Conservation (phyloP, 352 stramenopile genomes). For the Phytopythium helicoides region DNA sequence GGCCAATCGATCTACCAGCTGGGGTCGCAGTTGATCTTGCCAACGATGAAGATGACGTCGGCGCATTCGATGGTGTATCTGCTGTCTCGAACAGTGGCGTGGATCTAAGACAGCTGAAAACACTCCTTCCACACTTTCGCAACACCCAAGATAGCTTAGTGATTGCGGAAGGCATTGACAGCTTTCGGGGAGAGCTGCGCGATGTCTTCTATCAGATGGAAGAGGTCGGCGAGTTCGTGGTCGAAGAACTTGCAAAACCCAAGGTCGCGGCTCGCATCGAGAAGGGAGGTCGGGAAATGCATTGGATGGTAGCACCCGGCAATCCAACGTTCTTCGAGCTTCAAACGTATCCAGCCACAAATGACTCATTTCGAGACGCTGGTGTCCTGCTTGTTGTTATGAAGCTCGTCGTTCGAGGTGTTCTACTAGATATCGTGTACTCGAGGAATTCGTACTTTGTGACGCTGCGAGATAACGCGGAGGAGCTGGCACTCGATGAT, state of each 20-base stretch:
- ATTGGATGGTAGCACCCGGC: conserved; percentile 43
- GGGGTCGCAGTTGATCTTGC: conserved; percentile 15
- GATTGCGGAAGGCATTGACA: conserved; percentile 33
- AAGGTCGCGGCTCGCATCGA: conserved; percentile 50
- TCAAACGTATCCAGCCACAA: conserved; percentile 47
- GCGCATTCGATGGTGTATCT: conserved; percentile 16
- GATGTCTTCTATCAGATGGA: conserved; percentile 68
- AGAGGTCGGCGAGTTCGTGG: conserved; percentile 63
- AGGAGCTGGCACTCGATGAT: conserved; percentile 59
- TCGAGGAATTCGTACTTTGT: conserved; percentile 61
- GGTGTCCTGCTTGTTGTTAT: conserved; percentile 59
- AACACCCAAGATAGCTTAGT: conserved; percentile 41
- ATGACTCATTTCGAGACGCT: conserved; percentile 26
- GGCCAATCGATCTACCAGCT: conserved; percentile 35
- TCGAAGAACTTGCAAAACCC: conserved; percentile 64
- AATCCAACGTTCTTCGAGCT: conserved; percentile 69
- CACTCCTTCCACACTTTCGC: conserved; percentile 56
- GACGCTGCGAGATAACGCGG: conserved; percentile 44
- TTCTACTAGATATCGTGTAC: conserved; percentile 64
- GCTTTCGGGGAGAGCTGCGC: conserved; percentile 43
- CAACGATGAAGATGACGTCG: conserved; percentile 8
- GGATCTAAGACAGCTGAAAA: conserved; percentile 32
- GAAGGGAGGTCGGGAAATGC: conserved; percentile 34
- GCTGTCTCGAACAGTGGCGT: conserved; percentile 14
- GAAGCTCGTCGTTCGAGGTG: conserved; percentile 63